phyloP scores from a whole-genome alignment of 179 eudicot genomes.

The Vitellaria paradoxa region DNA sequence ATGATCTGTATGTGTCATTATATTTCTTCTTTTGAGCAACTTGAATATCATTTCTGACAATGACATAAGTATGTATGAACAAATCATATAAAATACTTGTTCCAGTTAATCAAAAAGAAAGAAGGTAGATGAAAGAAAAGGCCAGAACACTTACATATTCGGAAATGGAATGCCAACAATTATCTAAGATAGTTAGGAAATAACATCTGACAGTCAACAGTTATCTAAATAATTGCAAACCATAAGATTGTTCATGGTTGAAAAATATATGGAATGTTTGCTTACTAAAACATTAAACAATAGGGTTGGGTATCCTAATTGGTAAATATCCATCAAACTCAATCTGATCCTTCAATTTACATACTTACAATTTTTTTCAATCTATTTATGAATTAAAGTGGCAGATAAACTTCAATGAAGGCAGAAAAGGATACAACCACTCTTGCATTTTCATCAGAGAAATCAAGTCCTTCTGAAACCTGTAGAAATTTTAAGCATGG shows the following conservation, averaged over 20 bases:
- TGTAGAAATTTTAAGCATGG: slow-evolving; percentile 22
- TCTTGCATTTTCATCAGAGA: slow-evolving; percentile 93
- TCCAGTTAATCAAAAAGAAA: slow-evolving; percentile 15
- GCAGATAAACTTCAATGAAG: neutral
- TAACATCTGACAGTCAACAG: slow-evolving; percentile 13
- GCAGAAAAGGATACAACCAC: slow-evolving; percentile 86
- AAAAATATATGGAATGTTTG: neutral
- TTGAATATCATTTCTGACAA: slow-evolving; percentile 72
- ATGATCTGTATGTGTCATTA: slow-evolving; percentile 63
- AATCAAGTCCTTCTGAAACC: slow-evolving; percentile 99
- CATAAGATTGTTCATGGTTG: neutral
- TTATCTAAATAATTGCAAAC: neutral
- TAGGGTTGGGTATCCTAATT: neutral
- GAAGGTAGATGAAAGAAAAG: slow-evolving; percentile 1
- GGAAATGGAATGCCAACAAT: slow-evolving; percentile 97
- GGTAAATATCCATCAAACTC: neutral
- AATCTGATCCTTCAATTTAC: neutral
- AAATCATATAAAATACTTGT: neutral
- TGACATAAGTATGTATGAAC: slow-evolving; percentile 3
- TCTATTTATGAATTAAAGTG: neutral
- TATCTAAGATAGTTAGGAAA: slow-evolving; percentile 68
- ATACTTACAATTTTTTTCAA: neutral
- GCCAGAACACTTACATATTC: slow-evolving; percentile 59
- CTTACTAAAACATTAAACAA: neutral
- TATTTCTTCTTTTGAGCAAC: slow-evolving; percentile 88